Evolutionary conservation across 75 land plant genomes (phyloP).

Genomic region (Selaginella moellendorffii): DNA sequence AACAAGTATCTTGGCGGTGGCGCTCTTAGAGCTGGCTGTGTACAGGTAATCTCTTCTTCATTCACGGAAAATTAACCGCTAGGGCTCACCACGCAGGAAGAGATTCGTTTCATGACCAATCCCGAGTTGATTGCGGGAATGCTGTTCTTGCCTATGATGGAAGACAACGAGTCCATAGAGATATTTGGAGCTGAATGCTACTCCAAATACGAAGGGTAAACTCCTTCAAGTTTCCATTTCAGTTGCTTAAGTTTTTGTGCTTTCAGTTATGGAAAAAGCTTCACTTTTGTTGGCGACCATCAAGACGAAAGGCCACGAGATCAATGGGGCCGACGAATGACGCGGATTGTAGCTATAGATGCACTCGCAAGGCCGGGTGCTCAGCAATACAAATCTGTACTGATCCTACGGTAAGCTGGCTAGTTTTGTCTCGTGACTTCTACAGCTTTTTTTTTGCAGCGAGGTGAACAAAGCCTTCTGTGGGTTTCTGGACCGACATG

Average conservation of each 20-base stretch:
- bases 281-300: constrained; percentile 62
- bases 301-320: constrained; percentile 41
- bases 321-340: constrained; percentile 51
- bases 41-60: too few species aligned
- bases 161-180: constrained; percentile 75
- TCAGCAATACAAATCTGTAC: constrained; percentile 35
- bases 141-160: constrained; percentile 83
- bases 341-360: constrained; percentile 79
- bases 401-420: constrained; percentile 48
- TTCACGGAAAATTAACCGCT: too few species aligned
- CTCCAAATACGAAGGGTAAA: constrained; percentile 56
- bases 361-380: constrained; percentile 49
- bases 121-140: constrained; percentile 82
- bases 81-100: constrained; percentile 85
- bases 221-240: background rate
- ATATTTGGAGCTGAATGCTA: constrained; percentile 77
- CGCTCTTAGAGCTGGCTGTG: constrained; percentile 80
- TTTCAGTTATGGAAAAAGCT: constrained; percentile 61
- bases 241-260: background rate
- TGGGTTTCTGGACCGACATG: constrained; percentile 47
- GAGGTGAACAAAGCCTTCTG: constrained; percentile 75
- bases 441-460: constrained; percentile 19
- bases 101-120: constrained; percentile 81
- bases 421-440: background rate
- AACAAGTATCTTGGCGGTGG: constrained; percentile 89